Evolutionary conservation across 768 basidiomycete genomes (phyloP), one percentile per base, ranked within the genome.

Genomic region (Austroboletus festivus): DNA sequence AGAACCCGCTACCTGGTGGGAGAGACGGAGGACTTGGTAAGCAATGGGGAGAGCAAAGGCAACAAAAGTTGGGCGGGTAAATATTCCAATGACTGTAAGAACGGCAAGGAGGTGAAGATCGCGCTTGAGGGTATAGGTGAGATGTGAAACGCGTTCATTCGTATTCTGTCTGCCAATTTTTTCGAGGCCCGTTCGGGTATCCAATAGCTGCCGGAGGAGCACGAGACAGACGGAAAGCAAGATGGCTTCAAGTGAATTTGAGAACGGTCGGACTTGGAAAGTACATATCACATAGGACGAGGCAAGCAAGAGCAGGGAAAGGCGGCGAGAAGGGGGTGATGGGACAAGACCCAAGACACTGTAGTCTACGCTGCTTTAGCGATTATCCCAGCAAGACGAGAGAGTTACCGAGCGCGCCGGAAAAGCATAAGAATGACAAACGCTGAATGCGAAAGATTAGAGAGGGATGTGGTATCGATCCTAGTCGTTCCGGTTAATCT

Each of bases 211-310:
- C 20, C 47, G 54, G 37, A 68, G 48, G 16, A 60, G 48, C 10
- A 59, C 55, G 5, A 72, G 58, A 28, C 60, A 68, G 12, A 67
- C 48, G 12, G 65, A 57, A 3, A 73, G 41, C 16, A 68, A 38
- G 3, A 65, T 44, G 2, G 68, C 58, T 51, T 73, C 72, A 3
- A 70, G 48, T 3, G 70, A 64, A 40, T 71, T 73, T 18, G 71
- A 71, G 50, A 73, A 73, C 1, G 71, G 70, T 33, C 72, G 61
- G 38, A 71, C 48, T 42, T 73, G 72, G 40, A 71, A 70, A 3
- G 70, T 71, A 34, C 61, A 58, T 26, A 62, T 58, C 39, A 71
- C 65, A 37, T 73, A 60, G 20, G 71, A 72, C 10, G 71, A 71
- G 0, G 62, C 67, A 15, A 73, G 51, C 13, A 72, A 55, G 16